Base-by-base conservation (phyloP, 148 eudicot genomes). In the Fallopia convolvulus region DNA sequence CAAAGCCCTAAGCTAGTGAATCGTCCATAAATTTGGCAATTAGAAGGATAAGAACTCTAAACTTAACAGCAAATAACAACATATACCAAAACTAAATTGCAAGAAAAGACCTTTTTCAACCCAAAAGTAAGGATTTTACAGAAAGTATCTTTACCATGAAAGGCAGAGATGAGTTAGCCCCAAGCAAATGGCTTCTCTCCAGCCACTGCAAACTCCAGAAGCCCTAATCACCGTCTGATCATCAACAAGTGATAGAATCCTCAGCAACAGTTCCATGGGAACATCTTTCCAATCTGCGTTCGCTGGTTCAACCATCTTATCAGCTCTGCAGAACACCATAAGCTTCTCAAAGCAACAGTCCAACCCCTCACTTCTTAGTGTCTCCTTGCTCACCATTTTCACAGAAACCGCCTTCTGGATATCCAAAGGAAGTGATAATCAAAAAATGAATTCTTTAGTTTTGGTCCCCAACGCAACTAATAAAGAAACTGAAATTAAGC, bases 101-200 rank as follows among this genome's bases (percentile, higher is more conserved):
- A 68, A 65, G 70, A 32, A 65, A 65, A 6, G 41, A 65, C 5
- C 70, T 65, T 65, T 65, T 3, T 3, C 17, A 65, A 12, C 70
- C 65, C 32, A 21, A 20, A 58, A 21, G 15, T 15, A 11, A 65
- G 14, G 72, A 36, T 8, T 39, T 39, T 68, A 30, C 39, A 61
- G 61, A 55, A 10, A 61, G 36, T 23, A 26, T 61, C 5, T 79
- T 85, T 94, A 95, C 99, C 99, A 95, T 75, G 94, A 89, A 40
- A 95, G 94, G 40, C 88, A 88, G 23, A 95, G 94, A 71, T 74
- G 93, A 13, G 94, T 79, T 30, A 89, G 88, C 6, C 99, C 99
- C 79, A 86, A 85, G 73, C 86, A 88, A 76, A 95, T 80, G 58
- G 97, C 94, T 63, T 95, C 97, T 77, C 94, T 91, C 99, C 99